Conservation (phyloP, 495 filamentous ascomycete species). For the Xylaria flabelliformis region DNA sequence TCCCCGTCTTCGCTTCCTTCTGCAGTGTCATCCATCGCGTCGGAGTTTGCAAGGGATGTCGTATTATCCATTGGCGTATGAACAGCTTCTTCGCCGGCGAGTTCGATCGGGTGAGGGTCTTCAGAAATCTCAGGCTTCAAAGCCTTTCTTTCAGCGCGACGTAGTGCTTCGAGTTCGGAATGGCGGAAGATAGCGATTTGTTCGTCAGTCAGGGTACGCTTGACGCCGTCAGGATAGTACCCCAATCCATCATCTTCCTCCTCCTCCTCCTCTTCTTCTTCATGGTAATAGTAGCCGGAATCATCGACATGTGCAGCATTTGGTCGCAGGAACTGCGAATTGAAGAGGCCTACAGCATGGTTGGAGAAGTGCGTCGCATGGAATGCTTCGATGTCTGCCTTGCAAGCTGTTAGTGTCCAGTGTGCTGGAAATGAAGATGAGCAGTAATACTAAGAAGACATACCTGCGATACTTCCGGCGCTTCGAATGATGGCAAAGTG, state of each 20-base stretch:
- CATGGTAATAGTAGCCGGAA: slow-evolving; percentile 42
- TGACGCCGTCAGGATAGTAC: slow-evolving; percentile 87
- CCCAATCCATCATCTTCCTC: slow-evolving; percentile 78
- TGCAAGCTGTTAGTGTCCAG: slow-evolving; percentile 36
- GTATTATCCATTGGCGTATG: slow-evolving; percentile 33
- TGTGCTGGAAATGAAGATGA: not conserved
- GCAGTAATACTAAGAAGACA: slow-evolving; percentile 24
- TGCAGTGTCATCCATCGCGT: slow-evolving; percentile 32
- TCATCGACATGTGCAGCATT: slow-evolving; percentile 29
- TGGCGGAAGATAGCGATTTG: slow-evolving; percentile 91
- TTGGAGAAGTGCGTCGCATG: slow-evolving; percentile 68
- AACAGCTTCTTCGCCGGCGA: slow-evolving; percentile 10
- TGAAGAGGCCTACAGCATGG: slow-evolving; percentile 53
- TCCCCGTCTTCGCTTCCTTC: slow-evolving; percentile 42
- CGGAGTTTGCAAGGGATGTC: slow-evolving; percentile 25
- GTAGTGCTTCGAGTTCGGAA: slow-evolving; percentile 79
- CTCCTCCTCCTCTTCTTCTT: slow-evolving; percentile 45
- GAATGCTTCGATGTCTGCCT: slow-evolving; percentile 79
- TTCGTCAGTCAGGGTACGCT: slow-evolving; percentile 90
- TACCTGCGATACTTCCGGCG: slow-evolving; percentile 60
- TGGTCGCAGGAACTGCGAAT: slow-evolving; percentile 51
- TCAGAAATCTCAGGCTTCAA: slow-evolving; percentile 27
- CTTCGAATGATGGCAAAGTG: slow-evolving; percentile 22
- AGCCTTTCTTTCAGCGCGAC: slow-evolving; percentile 53
- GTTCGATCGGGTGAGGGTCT: slow-evolving; percentile 13